These are phyloP conservation scores for Periconia digitata DNA, from an alignment of 2,329 filamentous ascomycete species.

Conservation along the genomic window DNA sequence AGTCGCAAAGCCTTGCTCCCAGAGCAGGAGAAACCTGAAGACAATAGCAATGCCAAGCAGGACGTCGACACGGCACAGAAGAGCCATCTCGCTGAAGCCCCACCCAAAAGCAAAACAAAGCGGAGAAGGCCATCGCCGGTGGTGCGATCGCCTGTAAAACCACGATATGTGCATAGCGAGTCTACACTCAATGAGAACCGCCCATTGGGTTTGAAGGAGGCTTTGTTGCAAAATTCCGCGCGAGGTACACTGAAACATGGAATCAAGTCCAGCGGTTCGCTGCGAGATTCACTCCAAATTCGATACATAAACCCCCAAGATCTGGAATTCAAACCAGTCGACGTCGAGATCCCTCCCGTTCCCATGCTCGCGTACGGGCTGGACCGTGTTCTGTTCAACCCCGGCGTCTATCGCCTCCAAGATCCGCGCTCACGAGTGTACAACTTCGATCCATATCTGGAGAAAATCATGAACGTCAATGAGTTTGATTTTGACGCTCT, in stretches of 20 bases:
- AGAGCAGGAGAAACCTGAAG: slow-evolving; percentile 7
- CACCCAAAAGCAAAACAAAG: no score
- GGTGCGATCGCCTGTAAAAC: background rate
- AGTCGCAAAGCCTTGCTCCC: slow-evolving; percentile 14
- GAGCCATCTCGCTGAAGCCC: no score
- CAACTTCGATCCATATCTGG: slow-evolving; percentile 95
- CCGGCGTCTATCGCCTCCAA: slow-evolving; percentile 83
- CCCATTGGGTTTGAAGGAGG: slow-evolving; percentile 25
- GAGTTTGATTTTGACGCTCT: slow-evolving; percentile 92
- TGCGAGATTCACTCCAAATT: slow-evolving; percentile 23
- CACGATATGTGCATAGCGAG: no score
- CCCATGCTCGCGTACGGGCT: slow-evolving; percentile 73
- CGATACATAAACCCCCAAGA: slow-evolving; percentile 25
- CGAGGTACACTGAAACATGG: no score
- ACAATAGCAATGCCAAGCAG: background rate
- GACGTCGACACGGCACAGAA: background rate
- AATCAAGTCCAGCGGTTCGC: slow-evolving; percentile 4
- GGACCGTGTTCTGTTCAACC: slow-evolving; percentile 91
- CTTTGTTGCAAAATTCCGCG: slow-evolving; percentile 19
- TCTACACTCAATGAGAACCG: no score
- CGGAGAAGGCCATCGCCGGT: no score
- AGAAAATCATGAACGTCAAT: slow-evolving; percentile 86
- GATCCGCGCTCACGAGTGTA: slow-evolving; percentile 84
- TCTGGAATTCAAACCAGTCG: slow-evolving; percentile 41
- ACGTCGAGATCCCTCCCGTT: slow-evolving; percentile 54